Evolutionary conservation across 2,329 filamentous ascomycete species (phyloP).

Genomic region (Fusarium denticulatum): DNA sequence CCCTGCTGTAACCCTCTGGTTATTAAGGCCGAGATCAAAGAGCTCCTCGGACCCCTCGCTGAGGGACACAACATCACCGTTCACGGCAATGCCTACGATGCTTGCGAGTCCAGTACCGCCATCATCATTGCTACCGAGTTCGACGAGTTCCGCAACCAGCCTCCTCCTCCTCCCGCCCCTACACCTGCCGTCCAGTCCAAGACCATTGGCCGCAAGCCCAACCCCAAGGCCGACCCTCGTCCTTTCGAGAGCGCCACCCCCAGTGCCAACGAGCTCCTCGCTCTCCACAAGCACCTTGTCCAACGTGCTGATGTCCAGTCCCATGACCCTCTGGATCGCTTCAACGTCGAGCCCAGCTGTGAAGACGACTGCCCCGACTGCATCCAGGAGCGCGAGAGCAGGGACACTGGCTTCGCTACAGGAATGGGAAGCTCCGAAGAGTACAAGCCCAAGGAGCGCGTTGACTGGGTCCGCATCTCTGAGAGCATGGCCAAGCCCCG

Average conservation of each 20-base stretch:
- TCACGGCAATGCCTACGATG: conserved; percentile 60
- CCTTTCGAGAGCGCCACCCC: conserved; percentile 53
- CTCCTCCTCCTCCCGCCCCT: conserved; percentile 46
- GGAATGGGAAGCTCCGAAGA: conserved; percentile 57
- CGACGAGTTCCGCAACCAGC: conserved; percentile 62
- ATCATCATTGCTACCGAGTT: conserved; percentile 66
- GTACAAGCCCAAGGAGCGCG: conserved; percentile 57
- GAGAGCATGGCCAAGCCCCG: conserved; percentile 61
- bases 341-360: conserved; percentile 58
- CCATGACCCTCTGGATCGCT: conserved; percentile 58
- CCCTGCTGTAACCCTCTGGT: conserved; percentile 66
- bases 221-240: conserved; percentile 57
- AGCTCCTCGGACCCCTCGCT: conserved; percentile 52
- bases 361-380: conserved; percentile 61
- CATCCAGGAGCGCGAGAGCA: conserved; percentile 52
- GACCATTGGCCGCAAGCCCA: conserved; percentile 50
- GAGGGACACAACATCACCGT: conserved; percentile 58
- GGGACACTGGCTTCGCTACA: conserved; percentile 52
- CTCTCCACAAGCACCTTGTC: conserved; percentile 59
- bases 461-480: conserved; percentile 64
- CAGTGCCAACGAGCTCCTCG: conserved; percentile 58
- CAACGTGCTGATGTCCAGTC: conserved; percentile 43
- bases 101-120: conserved; percentile 60
- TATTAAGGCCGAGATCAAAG: conserved; percentile 61
- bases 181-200: conserved; percentile 42